Percentiles rank a stretch among this genome's conserved stretches.
phyloP scores from a whole-genome alignment of 768 basidiomycete genomes.

The Trichaptum fuscoviolaceum region DNA sequence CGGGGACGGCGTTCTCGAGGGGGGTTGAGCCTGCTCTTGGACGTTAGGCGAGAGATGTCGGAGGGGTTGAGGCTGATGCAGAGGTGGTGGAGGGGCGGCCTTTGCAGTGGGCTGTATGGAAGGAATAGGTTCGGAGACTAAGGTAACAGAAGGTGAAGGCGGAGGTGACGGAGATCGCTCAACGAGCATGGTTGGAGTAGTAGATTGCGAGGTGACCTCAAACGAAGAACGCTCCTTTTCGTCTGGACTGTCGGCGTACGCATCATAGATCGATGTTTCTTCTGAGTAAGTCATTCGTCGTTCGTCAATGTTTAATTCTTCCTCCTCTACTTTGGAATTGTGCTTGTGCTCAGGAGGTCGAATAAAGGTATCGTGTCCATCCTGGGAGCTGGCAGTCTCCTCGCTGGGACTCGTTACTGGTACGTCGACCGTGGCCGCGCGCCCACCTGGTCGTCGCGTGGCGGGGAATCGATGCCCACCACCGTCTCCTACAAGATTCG shows the following conservation, averaged over 20 bases:
- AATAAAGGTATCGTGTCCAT: slow-evolving; percentile 42
- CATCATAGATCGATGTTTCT: slow-evolving; percentile 78
- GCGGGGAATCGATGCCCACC: slow-evolving; percentile 75
- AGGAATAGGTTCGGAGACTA: neutral
- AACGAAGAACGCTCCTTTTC: slow-evolving; percentile 17
- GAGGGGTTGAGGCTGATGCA: slow-evolving; percentile 64
- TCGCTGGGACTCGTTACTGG: slow-evolving; percentile 48
- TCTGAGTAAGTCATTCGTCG: slow-evolving; percentile 77
- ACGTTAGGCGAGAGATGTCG: slow-evolving; percentile 40
- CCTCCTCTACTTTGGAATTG: slow-evolving; percentile 40
- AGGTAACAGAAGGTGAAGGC: neutral
- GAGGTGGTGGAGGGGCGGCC: slow-evolving; percentile 34
- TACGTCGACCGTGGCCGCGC: slow-evolving; percentile 29
- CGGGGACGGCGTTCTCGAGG: slow-evolving; percentile 61
- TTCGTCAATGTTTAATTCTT: slow-evolving; percentile 32
- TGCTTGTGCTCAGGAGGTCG: slow-evolving; percentile 31
- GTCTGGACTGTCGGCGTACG: slow-evolving; percentile 65
- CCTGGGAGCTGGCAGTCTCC: slow-evolving; percentile 68
- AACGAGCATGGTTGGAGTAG: neutral
- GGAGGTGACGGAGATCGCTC: neutral
- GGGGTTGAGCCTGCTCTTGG: slow-evolving; percentile 24
- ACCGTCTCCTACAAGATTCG: slow-evolving; percentile 67
- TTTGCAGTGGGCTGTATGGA: neutral
- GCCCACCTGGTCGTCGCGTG: slow-evolving; percentile 17
- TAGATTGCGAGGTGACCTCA: neutral